A percentile compares a stretch with the other conserved stretches of the same genome.
phyloP scores from a whole-genome alignment of 371 early-diverging fungal genomes.

The Umbelopsis sp. region DNA sequence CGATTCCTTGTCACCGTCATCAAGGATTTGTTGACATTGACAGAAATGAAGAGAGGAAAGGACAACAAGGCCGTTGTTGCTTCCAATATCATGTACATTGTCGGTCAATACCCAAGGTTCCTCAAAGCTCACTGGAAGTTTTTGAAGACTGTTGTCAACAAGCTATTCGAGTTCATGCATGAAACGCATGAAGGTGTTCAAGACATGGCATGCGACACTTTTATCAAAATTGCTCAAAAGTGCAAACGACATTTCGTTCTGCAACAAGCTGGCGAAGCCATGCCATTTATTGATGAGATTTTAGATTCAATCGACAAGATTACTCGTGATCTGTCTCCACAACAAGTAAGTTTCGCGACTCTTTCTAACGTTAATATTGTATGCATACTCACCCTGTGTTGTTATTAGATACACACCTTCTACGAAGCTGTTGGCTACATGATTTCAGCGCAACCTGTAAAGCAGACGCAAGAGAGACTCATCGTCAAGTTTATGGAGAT shows the following conservation, averaged over 20 bases:
- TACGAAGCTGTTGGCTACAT: conserved; percentile 97
- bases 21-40: conserved; percentile 93
- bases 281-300: conserved; percentile 95
- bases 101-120: conserved; percentile 99
- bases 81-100: conserved; percentile 99
- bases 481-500: conserved; percentile 86
- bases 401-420: conserved; percentile 83
- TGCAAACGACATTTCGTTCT: conserved; percentile 94
- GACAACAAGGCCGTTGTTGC: conserved; percentile 99
- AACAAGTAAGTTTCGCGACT: conserved; percentile 63
- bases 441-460: conserved; percentile 87
- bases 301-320: conserved; percentile 74
- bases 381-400: background rate
- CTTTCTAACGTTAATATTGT: background rate
- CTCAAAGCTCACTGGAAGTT: conserved; percentile 99
- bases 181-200: conserved; percentile 99
- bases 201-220: conserved; percentile 99
- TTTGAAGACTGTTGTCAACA: conserved; percentile 99
- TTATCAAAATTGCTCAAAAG: conserved; percentile 98
- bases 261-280: conserved; percentile 83
- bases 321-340: conserved; percentile 87
- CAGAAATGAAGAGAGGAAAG: conserved; percentile 95
- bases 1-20: conserved; percentile 98
- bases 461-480: conserved; percentile 73
- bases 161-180: conserved; percentile 99